phyloP scores from a whole-genome alignment of 352 stramenopile species.

The Globisporangium nodosum region DNA sequence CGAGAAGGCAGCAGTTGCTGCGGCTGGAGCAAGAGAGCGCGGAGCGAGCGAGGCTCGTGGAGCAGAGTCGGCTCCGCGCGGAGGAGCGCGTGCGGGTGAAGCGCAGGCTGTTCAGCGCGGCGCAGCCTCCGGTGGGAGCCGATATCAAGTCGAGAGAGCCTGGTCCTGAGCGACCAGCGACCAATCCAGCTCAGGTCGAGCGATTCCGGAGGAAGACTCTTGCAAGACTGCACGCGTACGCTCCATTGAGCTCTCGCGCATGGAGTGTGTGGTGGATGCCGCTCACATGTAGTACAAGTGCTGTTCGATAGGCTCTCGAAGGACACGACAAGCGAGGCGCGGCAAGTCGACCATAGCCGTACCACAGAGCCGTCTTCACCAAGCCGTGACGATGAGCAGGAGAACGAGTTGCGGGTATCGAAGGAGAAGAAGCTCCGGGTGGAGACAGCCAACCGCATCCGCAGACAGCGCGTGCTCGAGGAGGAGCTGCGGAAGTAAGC shows the following conservation, averaged over 20 bases:
- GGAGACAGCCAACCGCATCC: constrained; percentile 45
- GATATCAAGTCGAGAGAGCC: background rate
- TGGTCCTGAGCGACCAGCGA: constrained; percentile 6
- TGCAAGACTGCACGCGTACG: constrained; percentile 7
- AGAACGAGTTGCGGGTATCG: constrained; percentile 18
- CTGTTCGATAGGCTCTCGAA: background rate
- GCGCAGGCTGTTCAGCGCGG: constrained; percentile 14
- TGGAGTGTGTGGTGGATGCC: background rate
- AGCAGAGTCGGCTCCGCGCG: constrained; percentile 38
- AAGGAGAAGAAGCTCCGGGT: constrained; percentile 38
- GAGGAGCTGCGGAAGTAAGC: constrained; percentile 42
- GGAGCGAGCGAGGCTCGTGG: constrained; percentile 21
- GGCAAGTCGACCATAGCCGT: background rate
- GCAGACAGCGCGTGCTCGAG: constrained; percentile 28
- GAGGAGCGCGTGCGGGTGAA: constrained; percentile 39
- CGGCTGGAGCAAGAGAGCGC: constrained; percentile 19
- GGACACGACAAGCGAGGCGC: background rate
- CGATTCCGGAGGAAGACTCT: constrained; percentile 15
- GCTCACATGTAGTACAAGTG: background rate
- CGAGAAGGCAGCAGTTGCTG: constrained; percentile 11
- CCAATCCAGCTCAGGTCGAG: constrained; percentile 9
- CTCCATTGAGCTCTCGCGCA: background rate
- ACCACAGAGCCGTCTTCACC: background rate
- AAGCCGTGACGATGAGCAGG: constrained; percentile 16
- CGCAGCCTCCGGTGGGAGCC: constrained; percentile 1